Percentiles rank a stretch among this genome's conserved stretches.
These are phyloP conservation scores for Aspergillus texensis DNA, from an alignment of 2,329 filamentous ascomycete species.

Conservation along the genomic window DNA sequence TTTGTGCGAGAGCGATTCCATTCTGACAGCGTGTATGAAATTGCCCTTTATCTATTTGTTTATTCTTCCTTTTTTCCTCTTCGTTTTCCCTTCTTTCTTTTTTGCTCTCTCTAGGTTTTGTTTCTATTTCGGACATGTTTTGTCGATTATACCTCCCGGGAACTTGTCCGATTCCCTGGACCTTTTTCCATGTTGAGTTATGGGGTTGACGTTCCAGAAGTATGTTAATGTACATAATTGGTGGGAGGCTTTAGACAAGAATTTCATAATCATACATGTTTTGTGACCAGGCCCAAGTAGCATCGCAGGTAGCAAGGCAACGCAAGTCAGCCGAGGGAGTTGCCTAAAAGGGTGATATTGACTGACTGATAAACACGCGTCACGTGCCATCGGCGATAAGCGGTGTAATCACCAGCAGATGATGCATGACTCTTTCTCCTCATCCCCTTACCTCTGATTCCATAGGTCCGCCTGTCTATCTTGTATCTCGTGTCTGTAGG, in stretches of 20 bases:
- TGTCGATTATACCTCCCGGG: conserved; percentile 38
- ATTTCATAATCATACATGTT: conserved; percentile 10
- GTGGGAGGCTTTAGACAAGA: conserved; percentile 21
- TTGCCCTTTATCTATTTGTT: conserved; percentile 16
- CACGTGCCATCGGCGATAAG: conserved; percentile 22
- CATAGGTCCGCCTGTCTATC: not conserved
- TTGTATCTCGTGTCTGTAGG: not conserved
- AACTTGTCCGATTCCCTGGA: conserved; percentile 27
- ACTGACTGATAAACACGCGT: not conserved
- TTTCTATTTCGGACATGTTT: conserved; percentile 36
- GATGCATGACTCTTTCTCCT: conserved; percentile 3
- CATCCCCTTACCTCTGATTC: not conserved
- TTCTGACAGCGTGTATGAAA: conserved; percentile 28
- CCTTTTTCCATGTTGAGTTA: conserved; percentile 17
- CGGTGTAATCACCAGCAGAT: conserved; percentile 13
- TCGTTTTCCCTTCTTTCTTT: not conserved
- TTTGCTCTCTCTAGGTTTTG: conserved; percentile 17
- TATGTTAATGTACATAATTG: conserved; percentile 27
- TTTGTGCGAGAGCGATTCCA: conserved; percentile 14
- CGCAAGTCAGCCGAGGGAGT: not conserved
- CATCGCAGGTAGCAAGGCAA: not conserved
- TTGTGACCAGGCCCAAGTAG: not conserved
- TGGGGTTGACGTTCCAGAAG: conserved; percentile 12
- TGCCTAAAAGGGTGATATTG: not conserved
- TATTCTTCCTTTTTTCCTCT: too few species aligned